Base-by-base conservation (phyloP, 768 basidiomycete genomes). In the Neoboletus subvelutipes region DNA sequence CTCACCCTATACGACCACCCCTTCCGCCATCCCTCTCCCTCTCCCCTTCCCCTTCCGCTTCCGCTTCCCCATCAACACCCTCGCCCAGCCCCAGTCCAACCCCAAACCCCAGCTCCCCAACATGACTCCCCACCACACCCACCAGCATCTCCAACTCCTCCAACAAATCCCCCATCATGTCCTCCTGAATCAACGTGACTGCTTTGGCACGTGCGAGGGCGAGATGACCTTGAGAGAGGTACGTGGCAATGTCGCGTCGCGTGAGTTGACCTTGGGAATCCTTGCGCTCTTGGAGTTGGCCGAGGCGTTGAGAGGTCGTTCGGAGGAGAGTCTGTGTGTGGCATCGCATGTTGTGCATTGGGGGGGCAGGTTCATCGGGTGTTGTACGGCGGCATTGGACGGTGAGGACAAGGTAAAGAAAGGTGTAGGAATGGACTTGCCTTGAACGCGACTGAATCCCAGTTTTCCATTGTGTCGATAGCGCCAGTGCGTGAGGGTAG, bases 171-270 rank as follows among this genome's bases (percentile, higher is more conserved):
- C 78, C 81, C 58, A 79, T 75, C 10, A 76, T 73, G 64, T 90
- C 88, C 46, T 88, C 86, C 40, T 80, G 75, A 26, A 88, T 79
- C 47, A 87, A 68, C 63, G 80, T 83, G 67, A 86, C 85, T 2
- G 86, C 86, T 73, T 89, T 90, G n/a, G 81, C 78, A 46, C 88
- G 82, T 13, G 90, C 90, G 31, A 88, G 71, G 17, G 75, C 76
- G 51, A 87, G 72, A 52, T 87, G 82, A 39, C 80, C 80, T 59
- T 86, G 82, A 50, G 81, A 79, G 41, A 92, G 75, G 18, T 86
- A 71, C 13, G 80, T 84, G 6, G 87, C 83, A 56, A 92, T 85
- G 67, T 90, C 88, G 60, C 78, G 78, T 62, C 86, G 79, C 20
- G 80, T 82, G 43, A 88, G 82, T 36, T 78, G 79, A 2, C 78